Percentiles rank a stretch among this genome's conserved stretches.
Conservation (phyloP, 2,329 filamentous ascomycete genomes). For the Fusarium udum region DNA sequence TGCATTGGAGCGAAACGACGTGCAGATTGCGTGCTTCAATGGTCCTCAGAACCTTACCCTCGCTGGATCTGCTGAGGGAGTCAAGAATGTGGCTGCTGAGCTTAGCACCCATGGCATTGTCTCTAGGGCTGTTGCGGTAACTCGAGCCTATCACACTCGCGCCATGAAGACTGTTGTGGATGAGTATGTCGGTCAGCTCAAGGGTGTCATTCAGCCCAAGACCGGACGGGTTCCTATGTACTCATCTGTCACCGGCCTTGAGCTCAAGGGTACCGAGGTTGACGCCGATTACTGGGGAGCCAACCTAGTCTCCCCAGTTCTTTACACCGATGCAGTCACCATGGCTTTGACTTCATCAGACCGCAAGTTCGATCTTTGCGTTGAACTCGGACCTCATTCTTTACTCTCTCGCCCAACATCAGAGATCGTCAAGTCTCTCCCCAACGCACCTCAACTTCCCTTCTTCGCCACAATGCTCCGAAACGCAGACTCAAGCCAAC, state of each 20-base stretch:
- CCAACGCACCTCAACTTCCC: constrained; percentile 21
- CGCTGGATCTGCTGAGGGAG: constrained; percentile 29
- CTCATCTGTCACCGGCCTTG: constrained; percentile 31
- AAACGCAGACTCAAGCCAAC: constrained; percentile 34
- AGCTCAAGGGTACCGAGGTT: constrained; percentile 34
- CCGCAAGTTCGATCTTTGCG: constrained; percentile 28
- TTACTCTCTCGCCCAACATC: constrained; percentile 36
- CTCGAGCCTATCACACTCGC: constrained; percentile 34
- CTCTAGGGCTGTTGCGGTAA: constrained; percentile 32
- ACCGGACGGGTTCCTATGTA: constrained; percentile 29
- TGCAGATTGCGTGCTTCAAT: constrained; percentile 40
- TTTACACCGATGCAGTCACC: constrained; percentile 37
- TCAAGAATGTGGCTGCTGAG: constrained; percentile 29
- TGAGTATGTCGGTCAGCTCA: constrained; percentile 30
- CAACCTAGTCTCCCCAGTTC: constrained; percentile 38
- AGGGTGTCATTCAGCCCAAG: constrained; percentile 25
- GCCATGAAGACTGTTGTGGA: constrained; percentile 35
- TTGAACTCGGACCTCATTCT: constrained; percentile 36
- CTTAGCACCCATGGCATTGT: constrained; percentile 27
- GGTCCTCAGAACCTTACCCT: constrained; percentile 38
- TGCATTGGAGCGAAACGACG: constrained; percentile 25
- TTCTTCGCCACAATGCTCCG: constrained; percentile 37
- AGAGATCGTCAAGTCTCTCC: constrained; percentile 33
- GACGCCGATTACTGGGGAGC: constrained; percentile 35
- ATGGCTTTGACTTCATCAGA: constrained; percentile 29